Evolutionary conservation across 176 grass and related monocot genomes (phyloP), one percentile per base, ranked within the genome.

Genomic region (Puccinellia tenuiflora): DNA sequence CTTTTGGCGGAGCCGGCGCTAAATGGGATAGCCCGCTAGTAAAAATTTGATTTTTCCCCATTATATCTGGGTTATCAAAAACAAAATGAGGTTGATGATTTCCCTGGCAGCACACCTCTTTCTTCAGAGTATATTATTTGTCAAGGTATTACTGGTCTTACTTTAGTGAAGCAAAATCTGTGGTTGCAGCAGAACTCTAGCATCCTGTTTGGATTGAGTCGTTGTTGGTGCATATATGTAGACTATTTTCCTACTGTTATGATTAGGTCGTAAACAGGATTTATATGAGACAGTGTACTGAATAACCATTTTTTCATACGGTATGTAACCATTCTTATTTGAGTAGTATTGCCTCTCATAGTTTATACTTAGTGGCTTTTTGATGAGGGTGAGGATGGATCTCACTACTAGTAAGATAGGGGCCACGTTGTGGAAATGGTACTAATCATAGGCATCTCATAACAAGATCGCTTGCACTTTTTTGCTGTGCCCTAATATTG

Each of bases 121-220:
- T 43, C 51, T 54, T 56, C 46, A n/a, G 17, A 22, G 17, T 17
- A n/a, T 24, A 65, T 45, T 80, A 80, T 47, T 79, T 39, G n/a
- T 10, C 7, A 5, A 17, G 29, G 10, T 34, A 38, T 37, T 11
- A 14, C 7, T 28, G 11, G 3, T 68, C n/a, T 50, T 65, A 65
- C n/a, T 71, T 73, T 26, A 66, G 12, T 25, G 37, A 84, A 79
- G 26, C 18, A 79, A 52, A 88, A 79, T 52, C 33, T 25, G 5
- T 40, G 18, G 21, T 12, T 1, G n/a, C 51, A 85, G 48, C 33
- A 42, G 47, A 66, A 29, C 38, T 48, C 7, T 24, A 24, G 75
- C 52, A 11, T 45, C 72, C 33, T 65, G 66, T 39, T 81, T 40
- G 12, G 56, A 66, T 81, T 15, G 17, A 8, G 13, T 5, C 13